A percentile compares a stretch with the other conserved stretches of the same genome.
Evolutionary conservation across 805 yeast species (phyloP).

Genomic region (Barnettozyma pratensis): DNA sequence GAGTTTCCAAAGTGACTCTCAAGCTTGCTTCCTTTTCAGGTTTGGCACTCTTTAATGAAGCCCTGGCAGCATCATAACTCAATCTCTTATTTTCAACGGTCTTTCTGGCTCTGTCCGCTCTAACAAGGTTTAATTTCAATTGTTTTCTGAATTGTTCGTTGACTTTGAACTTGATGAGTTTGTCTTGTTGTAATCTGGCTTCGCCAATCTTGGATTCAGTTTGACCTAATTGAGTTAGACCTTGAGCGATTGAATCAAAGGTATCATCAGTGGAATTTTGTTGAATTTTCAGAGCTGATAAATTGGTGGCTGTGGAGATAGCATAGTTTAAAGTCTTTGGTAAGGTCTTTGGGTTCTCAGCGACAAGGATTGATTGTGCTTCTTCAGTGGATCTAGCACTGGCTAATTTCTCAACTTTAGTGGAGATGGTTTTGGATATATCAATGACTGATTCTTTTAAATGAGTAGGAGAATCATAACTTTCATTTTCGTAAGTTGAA

Average conservation of each 20-base stretch:
- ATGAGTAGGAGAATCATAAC: conserved; percentile 80
- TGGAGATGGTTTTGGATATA: conserved; percentile 59
- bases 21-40: conserved; percentile 70
- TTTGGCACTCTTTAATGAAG: conserved; percentile 40
- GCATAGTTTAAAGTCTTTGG: conserved; percentile 87
- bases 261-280: conserved; percentile 31
- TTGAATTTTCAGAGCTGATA: conserved; percentile 27
- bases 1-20: conserved; percentile 71
- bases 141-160: conserved; percentile 62
- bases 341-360: conserved; percentile 42
- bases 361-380: conserved; percentile 67
- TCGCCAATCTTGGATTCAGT: conserved; percentile 74
- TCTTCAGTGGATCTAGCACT: conserved; percentile 75
- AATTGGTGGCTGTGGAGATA: conserved; percentile 67
- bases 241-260: conserved; percentile 51
- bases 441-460: conserved; percentile 69
- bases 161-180: conserved; percentile 61
- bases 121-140: conserved; percentile 52
- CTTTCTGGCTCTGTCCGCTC: conserved; percentile 63
- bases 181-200: conserved; percentile 79
- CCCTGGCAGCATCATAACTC: conserved; percentile 74
- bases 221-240: conserved; percentile 60
- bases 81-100: conserved; percentile 74
- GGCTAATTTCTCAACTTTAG: conserved; percentile 61
- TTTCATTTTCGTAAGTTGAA: conserved; percentile 59